phyloP scores from a whole-genome alignment of 352 stramenopile species.

The Phytophthora aleatoria region DNA sequence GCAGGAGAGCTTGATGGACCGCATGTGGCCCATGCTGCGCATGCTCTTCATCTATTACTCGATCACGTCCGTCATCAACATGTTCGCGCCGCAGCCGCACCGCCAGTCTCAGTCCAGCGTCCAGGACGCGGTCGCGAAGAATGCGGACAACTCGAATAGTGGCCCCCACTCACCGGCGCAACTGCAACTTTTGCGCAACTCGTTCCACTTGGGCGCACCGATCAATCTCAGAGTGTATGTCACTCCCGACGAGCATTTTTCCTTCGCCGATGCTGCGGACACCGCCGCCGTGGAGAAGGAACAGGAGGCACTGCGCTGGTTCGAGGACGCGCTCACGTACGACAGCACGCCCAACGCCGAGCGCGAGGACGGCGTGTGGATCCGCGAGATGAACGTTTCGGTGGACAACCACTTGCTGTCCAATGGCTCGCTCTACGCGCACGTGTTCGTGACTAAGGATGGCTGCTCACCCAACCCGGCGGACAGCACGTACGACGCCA shows the following conservation, averaged over 20 bases:
- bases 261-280: constrained; percentile 48
- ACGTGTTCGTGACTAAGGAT: constrained; percentile 84
- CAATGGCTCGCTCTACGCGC: constrained; percentile 85
- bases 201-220: constrained; percentile 56
- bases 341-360: constrained; percentile 46
- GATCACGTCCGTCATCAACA: constrained; percentile 61
- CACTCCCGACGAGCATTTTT: constrained; percentile 47
- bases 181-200: constrained; percentile 48
- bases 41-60: constrained; percentile 87
- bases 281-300: constrained; percentile 32
- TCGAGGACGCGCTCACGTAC: constrained; percentile 63
- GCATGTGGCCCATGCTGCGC: constrained; percentile 67
- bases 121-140: constrained; percentile 20
- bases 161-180: constrained; percentile 5
- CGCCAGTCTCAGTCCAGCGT: not conserved
- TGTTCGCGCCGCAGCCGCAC: constrained; percentile 33
- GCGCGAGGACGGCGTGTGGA: constrained; percentile 58
- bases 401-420: constrained; percentile 65
- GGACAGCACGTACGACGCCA: constrained; percentile 60
- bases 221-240: constrained; percentile 76
- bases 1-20: constrained; percentile 56
- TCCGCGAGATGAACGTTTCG: constrained; percentile 66
- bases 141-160: constrained; percentile 28
- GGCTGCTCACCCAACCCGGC: constrained; percentile 73
- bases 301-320: constrained; percentile 68